Base-by-base conservation (phyloP, 176 grass and related monocot genomes). In the Raddia guianensis region DNA sequence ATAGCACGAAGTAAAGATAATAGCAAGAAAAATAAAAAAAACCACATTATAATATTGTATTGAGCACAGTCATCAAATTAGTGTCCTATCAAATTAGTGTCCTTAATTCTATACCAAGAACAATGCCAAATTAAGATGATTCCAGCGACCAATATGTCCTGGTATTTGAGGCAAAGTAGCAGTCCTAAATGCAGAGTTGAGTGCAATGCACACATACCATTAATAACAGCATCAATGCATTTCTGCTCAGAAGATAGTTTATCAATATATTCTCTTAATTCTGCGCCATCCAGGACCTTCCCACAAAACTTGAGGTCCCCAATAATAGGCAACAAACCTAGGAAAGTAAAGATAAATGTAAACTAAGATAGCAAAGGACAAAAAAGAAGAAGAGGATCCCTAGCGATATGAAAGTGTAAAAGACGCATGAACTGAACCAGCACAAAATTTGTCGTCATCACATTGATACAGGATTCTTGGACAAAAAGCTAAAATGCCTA, bases 281-380 rank as follows among this genome's bases (percentile, higher is more conserved):
- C 77, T 57, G 43, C 62, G 21, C 84, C 58, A 79, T 90, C 83
- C 56, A 98, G 68, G 66, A 84, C 64, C 79, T 89, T 84, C 48
- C 86, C 95, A 61, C 77, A 86, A 48, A 52, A 92, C 68, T 51
- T 91, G 20, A 98, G 56, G 58, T 90, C 77, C 44, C 90, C 81
- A 76, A 98, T 91, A 51, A 93, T 73, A 75, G 95, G 95, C 51
- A 98, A 81, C 83, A 98, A 85, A 74, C 90, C 87, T 94, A 79
- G 75, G 20, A 74, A 84, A 49, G 45, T 71, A 72, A 45, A 45
- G 73, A 69, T 68, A 83, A 70, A 74, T 63, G 66, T 15, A 65
- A 74, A n/a, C 65, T 20, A 11, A 32, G n/a, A 51, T 45, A 72
- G 21, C 43, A 73, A 52, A 21, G 43, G 54, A 51, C 49, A 51